Base-by-base conservation (phyloP, 257 asterid genomes). In the Plantago major region DNA sequence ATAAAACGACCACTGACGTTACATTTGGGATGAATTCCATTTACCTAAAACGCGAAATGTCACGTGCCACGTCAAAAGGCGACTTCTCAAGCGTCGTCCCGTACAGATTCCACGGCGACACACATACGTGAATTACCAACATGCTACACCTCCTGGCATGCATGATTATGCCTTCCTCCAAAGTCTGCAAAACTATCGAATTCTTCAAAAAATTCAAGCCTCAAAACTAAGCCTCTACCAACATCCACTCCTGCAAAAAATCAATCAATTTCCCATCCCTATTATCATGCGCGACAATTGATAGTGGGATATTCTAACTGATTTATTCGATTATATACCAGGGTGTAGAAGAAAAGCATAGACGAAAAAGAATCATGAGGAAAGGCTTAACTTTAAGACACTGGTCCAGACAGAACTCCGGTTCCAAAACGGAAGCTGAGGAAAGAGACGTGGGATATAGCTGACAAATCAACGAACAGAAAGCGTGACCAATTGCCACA, bases 321-420 rank as follows among this genome's bases (percentile, higher is more conserved):
- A 22, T 2, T 62, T 30, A 17, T 8, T 40, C 16, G 14, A 47
- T 22, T 22, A 2, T 15, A 3, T 63, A 93, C 99, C 94, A 93
- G 71, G 55, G 97, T 81, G 80, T 93, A n/a, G n/a, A n/a, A n/a
- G n/a, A 96, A 69, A 93, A 93, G 64, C 99, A 93, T 16, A 97
- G 76, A 12, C 99, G 52, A 84, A n/a, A n/a, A n/a, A n/a, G n/a
- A 93, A 72, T 93, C 99, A 68, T 93, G 99, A 14, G 99, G n/a
- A n/a, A n/a, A 85, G 3, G 97, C 97, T n/a, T n/a, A 26, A 93
- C 95, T n/a, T n/a, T 10, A 93, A 85, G 33, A 93, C 74, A 42
- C n/a, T 93, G 99, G 77, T 93, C 99, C 19, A 94, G 67, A 5
- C 99, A 9, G 28, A 76, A 59, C 87, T 87, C 0, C 92, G 94